Evolutionary conservation across 257 asterid genomes (phyloP), one percentile per base, ranked within the genome.

Genomic region (Lycium ferocissimum): DNA sequence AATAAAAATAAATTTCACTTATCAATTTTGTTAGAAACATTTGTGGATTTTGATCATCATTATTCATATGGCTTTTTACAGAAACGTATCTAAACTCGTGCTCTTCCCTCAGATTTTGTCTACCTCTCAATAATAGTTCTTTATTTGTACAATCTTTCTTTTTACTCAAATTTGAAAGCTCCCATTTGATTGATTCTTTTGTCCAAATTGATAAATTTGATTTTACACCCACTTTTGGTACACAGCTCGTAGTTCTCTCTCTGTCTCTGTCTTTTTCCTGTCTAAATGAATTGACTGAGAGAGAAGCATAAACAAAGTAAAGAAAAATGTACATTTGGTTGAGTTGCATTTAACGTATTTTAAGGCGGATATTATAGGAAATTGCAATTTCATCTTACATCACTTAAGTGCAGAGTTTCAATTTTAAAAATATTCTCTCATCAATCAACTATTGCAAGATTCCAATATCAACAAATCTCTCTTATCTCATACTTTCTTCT

Each of bases 71-170:
- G 40, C 43, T 13, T 65, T 65, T 5, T 22, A 49, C 81, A 20
- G 43, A 22, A 49, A 49, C 62, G 8, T 49, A 75, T 76, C 81
- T 76, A 0, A 76, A 51, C 81, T 75, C 81, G 62, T 75, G 62
- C 43, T 12, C 45, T 49, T 51, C 45, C 12, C 13, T 22, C 62
- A 76, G 45, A 76, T 76, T 76, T 76, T 73, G 81, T 72, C 80
- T 72, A 2, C n/a, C 59, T 45, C 2, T 26, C 63, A 13, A 20
- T 76, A 22, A 22, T 75, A 45, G 7, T 61, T 26, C 12, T 73
- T 4, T 12, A 20, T 47, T 47, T 11, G 40, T 49, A 49, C 62
- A 49, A 12, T 75, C 22, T 49, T 47, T 73, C 7, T 22, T 54
- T 14, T 22, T 43, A 4, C 49, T 75, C 81, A 75, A 3, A 0